These are phyloP conservation scores for Fusarium siculi DNA, from an alignment of 2,329 filamentous ascomycete species.

Conservation along the genomic window DNA sequence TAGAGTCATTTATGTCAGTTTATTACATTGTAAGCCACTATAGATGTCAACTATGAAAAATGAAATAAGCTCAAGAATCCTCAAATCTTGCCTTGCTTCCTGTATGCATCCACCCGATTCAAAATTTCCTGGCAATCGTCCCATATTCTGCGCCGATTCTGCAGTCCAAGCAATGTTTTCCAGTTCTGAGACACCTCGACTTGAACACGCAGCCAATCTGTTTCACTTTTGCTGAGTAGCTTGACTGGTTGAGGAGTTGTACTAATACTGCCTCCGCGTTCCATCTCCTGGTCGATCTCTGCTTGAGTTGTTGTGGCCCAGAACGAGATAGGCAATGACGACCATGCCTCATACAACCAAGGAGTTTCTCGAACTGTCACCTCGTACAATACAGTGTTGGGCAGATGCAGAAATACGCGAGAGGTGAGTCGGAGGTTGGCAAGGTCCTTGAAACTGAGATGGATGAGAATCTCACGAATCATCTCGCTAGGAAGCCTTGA, in stretches of 20 bases:
- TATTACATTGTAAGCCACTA: not conserved
- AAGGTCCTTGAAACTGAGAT: slow-evolving; percentile 23
- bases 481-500: slow-evolving; percentile 21
- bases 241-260: not conserved
- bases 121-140: slow-evolving; percentile 1
- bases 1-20: not conserved
- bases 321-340: slow-evolving; percentile 14
- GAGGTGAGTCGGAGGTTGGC: slow-evolving; percentile 21
- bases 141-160: not conserved
- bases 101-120: slow-evolving; percentile 2
- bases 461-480: slow-evolving; percentile 4
- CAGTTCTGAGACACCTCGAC: not conserved
- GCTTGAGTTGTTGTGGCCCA: slow-evolving; percentile 28
- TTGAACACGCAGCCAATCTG: not conserved
- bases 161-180: not conserved
- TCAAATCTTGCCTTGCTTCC: not conserved
- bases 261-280: too few species aligned
- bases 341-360: slow-evolving; percentile 37
- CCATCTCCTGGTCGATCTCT: not conserved
- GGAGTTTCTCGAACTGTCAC: slow-evolving; percentile 19
- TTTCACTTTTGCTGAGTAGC: not conserved
- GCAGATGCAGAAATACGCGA: slow-evolving; percentile 20
- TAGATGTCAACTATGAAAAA: fast-evolving
- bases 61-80: fast-evolving
- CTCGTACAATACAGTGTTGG: slow-evolving; percentile 1